Base-by-base conservation (phyloP, 352 stramenopile species). In the Nothophytophthora sp. region DNA sequence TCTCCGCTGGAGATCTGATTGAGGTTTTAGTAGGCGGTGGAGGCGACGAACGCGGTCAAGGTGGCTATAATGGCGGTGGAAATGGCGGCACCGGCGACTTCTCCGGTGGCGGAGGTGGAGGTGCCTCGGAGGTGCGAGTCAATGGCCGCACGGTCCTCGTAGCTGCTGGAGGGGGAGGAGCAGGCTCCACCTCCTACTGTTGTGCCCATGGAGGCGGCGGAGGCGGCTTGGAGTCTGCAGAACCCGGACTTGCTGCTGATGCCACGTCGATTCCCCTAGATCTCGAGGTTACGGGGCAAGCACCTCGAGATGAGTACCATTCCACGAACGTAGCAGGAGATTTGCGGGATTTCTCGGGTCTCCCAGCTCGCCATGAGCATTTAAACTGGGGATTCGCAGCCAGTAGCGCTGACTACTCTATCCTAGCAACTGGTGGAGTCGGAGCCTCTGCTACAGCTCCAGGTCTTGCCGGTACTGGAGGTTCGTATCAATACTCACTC, bases 161-260 rank as follows among this genome's bases (percentile, higher is more conserved):
- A 24, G 86, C 82, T 8, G 81, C 57, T 37, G 86, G 84, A 5
- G 86, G 86, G 1, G 84, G 76, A 2, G 86, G 86, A 6, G 86
- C 74, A 8, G 86, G 84, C 1, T 73, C 76, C 5, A 78, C 76
- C 0, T 76, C 91, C 53, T 88, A 85, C 38, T 95, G 86, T 35
- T 96, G 86, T 61, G 70, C 82, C 0, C 72, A 89, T 38, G 86
- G 86, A 8, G 85, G 82, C 1, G 84, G 66, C 3, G 84, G 74
- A 10, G 80, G 83, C 23, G 80, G 66, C 2, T 50, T 70, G 29
- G 23, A 30, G 5, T 37, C 56, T n/a, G 81, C 74, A 10, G 73
- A 85, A 47, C 41, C 58, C 24, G 81, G 84, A 5, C 52, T 70
- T 10, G 62, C 57, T 5, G 67, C 79, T 18, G 50, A 72, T 39